phyloP scores from a whole-genome alignment of 805 yeast species.

The Vanderwaltozyma yarrowii region DNA sequence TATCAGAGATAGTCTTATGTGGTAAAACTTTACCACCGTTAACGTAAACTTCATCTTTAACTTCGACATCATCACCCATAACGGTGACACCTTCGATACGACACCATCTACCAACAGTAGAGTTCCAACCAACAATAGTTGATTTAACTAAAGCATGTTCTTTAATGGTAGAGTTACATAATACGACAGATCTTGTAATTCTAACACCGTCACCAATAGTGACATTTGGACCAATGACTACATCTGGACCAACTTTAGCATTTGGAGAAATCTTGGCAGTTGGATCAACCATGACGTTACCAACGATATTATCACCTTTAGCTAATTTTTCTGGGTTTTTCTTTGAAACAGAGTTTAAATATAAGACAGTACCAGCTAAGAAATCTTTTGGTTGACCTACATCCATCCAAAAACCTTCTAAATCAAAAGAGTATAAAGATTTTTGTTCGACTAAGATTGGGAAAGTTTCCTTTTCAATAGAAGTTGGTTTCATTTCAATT shows the following conservation, averaged over 20 bases:
- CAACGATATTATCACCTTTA: constrained; percentile 64
- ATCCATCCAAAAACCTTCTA: constrained; percentile 99
- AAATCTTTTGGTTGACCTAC: constrained; percentile 99
- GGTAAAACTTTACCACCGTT: constrained; percentile 99
- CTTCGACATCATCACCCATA: constrained; percentile 97
- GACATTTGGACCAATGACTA: constrained; percentile 94
- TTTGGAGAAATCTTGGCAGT: constrained; percentile 85
- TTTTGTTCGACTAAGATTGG: constrained; percentile 87
- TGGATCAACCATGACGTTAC: constrained; percentile 90
- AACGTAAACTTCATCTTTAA: constrained; percentile 96
- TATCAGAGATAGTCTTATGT: constrained; percentile 91
- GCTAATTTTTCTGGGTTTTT: constrained; percentile 63
- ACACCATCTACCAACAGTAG: constrained; percentile 97
- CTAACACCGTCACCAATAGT: constrained; percentile 97
- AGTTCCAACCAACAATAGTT: constrained; percentile 98
- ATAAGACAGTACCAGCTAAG: constrained; percentile 89
- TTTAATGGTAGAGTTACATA: constrained; percentile 83
- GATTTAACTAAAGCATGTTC: constrained; percentile 98
- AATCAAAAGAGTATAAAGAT: constrained; percentile 85
- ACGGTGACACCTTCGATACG: constrained; percentile 97
- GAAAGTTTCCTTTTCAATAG: constrained; percentile 99
- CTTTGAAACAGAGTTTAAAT: constrained; percentile 78
- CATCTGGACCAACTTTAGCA: constrained; percentile 97
- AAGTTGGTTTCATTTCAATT: constrained; percentile 96
- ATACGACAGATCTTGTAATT: constrained; percentile 87